These are phyloP conservation scores for Rhodocollybia butyracea DNA, from an alignment of 768 basidiomycete species.

Conservation along the genomic window DNA sequence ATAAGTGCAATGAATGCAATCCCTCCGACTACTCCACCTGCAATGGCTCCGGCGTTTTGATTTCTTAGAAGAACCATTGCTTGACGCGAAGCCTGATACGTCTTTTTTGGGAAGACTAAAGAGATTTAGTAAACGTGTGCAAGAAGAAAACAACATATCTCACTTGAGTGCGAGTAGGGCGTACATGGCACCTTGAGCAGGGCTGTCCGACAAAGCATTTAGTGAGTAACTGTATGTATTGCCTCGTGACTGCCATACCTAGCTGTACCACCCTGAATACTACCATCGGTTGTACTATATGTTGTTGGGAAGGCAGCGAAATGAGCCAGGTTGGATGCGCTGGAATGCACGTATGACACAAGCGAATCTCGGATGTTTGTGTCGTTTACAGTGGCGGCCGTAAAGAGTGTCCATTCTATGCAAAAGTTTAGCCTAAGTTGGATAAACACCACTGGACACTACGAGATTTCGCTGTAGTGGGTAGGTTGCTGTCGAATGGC, in stretches of 20 bases:
- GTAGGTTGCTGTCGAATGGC: constrained; percentile 4
- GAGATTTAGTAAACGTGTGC: too few species aligned
- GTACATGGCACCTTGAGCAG: constrained; percentile 10
- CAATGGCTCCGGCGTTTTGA: constrained; percentile 10
- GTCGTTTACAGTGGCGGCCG: neutral
- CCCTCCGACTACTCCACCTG: constrained; percentile 12
- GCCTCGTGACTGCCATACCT: neutral
- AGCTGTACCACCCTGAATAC: neutral
- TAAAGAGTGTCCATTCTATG: constrained; percentile 8
- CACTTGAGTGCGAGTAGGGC: constrained; percentile 17
- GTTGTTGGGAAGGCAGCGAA: constrained; percentile 8
- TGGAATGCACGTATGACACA: constrained; percentile 5
- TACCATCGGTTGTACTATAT: constrained; percentile 2
- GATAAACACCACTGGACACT: neutral
- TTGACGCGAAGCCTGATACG: constrained; percentile 9
- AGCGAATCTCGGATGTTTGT: neutral
- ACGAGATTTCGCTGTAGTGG: constrained; percentile 6
- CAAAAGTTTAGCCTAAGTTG: neutral
- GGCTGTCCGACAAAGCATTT: neutral
- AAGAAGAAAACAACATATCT: constrained; percentile 2
- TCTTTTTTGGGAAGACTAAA: constrained; percentile 14
- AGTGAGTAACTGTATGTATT: neutral
- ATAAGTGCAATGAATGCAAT: constrained; percentile 5
- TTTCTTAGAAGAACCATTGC: neutral
- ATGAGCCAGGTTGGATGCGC: constrained; percentile 1